These are phyloP conservation scores for Lunularia cruciata DNA, from an alignment of 225 moss, liverwort and hornwort species.

Conservation along the genomic window DNA sequence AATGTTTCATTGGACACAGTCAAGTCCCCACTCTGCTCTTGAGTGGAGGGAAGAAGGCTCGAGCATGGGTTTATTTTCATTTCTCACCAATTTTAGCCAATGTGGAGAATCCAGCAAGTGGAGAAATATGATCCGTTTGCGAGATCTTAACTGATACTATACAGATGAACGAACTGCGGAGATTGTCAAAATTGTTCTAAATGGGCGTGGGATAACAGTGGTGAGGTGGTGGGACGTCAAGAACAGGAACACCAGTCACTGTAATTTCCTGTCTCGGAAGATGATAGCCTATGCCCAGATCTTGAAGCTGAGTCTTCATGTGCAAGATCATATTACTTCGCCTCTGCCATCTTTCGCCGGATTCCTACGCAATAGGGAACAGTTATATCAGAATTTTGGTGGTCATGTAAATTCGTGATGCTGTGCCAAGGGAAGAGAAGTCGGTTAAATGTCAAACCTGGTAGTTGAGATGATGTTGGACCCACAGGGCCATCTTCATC, in stretches of 20 bases:
- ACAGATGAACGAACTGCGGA: neutral
- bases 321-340: conserved; percentile 97
- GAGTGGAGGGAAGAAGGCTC: too few relatives aligned
- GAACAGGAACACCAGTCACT: conserved; percentile 87
- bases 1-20: too few relatives aligned
- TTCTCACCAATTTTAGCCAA: too few relatives aligned
- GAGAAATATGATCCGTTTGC: too few relatives aligned
- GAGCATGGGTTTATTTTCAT: too few relatives aligned
- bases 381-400: neutral
- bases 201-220: conserved; percentile 24
- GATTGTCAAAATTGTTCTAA: conserved; percentile 6
- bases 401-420: too few relatives aligned
- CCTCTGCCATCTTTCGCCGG: conserved; percentile 96
- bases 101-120: too few relatives aligned
- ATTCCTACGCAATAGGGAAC: conserved; percentile 51
- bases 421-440: too few relatives aligned
- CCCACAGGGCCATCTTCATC: conserved; percentile 99
- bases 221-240: conserved; percentile 77
- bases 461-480: conserved; percentile 96
- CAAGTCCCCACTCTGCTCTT: too few relatives aligned
- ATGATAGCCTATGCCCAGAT: conserved; percentile 82
- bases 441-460: conserved; percentile 48
- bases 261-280: conserved; percentile 86
- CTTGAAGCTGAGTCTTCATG: conserved; percentile 85
- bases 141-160: conserved; percentile 1